phyloP scores from a whole-genome alignment of 1,284 basidiomycete species.

The Cutaneotrichosporon cutaneum region DNA sequence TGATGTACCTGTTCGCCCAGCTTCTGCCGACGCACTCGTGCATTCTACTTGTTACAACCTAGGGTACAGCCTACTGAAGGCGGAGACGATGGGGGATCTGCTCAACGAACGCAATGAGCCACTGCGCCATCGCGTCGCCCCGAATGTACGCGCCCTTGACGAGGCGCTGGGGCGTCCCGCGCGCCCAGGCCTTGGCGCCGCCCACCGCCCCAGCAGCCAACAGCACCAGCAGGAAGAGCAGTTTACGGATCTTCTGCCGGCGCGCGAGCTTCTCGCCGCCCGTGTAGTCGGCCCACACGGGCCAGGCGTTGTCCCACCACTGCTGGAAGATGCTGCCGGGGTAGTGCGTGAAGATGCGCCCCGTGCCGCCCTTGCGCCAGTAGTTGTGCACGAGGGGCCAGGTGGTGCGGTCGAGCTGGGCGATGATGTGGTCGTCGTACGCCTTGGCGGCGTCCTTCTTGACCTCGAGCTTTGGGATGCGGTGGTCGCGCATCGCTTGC shows the following conservation, averaged over 20 bases:
- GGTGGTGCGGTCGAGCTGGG: slow-evolving; percentile 20
- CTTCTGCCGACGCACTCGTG: too few relatives aligned
- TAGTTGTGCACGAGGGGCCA: slow-evolving; percentile 25
- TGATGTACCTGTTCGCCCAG: too few relatives aligned
- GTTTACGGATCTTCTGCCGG: slow-evolving; percentile 14
- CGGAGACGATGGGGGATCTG: not conserved
- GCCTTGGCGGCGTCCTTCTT: slow-evolving; percentile 19
- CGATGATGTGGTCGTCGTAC: slow-evolving; percentile 21
- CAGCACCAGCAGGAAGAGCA: not conserved
- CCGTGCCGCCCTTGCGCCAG: slow-evolving; percentile 25
- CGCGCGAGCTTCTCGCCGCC: slow-evolving; percentile 21
- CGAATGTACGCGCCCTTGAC: not conserved
- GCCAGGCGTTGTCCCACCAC: slow-evolving; percentile 22
- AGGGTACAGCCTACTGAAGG: not conserved
- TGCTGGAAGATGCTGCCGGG: slow-evolving; percentile 19
- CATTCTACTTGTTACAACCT: not conserved
- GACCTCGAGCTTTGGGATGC: slow-evolving; percentile 23
- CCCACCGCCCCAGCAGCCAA: not conserved
- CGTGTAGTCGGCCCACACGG: slow-evolving; percentile 23
- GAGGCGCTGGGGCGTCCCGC: not conserved
- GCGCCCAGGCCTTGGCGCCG: not conserved
- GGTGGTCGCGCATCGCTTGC: slow-evolving; percentile 21
- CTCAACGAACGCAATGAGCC: not conserved
- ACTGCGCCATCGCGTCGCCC: not conserved
- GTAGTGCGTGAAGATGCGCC: slow-evolving; percentile 27